Evolutionary conservation across 2,329 filamentous ascomycete species (phyloP).

Genomic region (Colletotrichum graminicola): DNA sequence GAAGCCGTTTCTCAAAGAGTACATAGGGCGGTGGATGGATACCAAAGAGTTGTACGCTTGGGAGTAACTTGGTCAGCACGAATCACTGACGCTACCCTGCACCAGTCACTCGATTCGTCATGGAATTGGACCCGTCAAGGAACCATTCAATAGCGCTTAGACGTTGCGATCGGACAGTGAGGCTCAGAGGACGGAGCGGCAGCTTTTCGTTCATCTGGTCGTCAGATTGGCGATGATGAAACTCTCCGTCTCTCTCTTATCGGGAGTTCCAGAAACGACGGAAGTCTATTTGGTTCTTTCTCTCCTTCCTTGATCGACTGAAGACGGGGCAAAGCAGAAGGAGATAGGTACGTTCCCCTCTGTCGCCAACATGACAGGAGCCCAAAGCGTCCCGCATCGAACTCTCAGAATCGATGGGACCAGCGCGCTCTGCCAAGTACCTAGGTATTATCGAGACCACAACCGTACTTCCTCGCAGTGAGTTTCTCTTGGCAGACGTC

Average conservation of each 20-base stretch:
- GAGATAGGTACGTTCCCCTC: neutral
- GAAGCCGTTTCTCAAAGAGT: neutral
- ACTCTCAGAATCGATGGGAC: neutral
- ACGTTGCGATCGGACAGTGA: neutral
- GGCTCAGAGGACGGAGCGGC: neutral
- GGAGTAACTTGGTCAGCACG: neutral
- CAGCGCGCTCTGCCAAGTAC: neutral
- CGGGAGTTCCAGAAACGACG: neutral
- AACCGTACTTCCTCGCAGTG: neutral
- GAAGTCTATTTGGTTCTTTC: no score
- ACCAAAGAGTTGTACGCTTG: neutral
- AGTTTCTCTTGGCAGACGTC: slow-evolving; percentile 17
- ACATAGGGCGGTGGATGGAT: neutral
- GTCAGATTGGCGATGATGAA: neutral
- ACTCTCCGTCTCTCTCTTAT: neutral
- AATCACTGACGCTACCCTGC: neutral
- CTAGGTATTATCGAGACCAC: slow-evolving; percentile 1
- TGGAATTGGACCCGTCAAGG: neutral
- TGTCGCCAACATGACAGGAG: neutral
- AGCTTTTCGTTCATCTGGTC: slow-evolving; percentile 26
- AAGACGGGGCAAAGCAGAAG: neutral
- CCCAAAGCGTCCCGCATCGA: slow-evolving; percentile 4
- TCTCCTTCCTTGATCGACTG: neutral
- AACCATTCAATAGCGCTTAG: neutral
- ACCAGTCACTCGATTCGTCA: neutral